Percentiles rank a stretch among this genome's conserved stretches.
Conservation (phyloP, 2,329 filamentous ascomycete species). For the Colletotrichum aenigma region DNA sequence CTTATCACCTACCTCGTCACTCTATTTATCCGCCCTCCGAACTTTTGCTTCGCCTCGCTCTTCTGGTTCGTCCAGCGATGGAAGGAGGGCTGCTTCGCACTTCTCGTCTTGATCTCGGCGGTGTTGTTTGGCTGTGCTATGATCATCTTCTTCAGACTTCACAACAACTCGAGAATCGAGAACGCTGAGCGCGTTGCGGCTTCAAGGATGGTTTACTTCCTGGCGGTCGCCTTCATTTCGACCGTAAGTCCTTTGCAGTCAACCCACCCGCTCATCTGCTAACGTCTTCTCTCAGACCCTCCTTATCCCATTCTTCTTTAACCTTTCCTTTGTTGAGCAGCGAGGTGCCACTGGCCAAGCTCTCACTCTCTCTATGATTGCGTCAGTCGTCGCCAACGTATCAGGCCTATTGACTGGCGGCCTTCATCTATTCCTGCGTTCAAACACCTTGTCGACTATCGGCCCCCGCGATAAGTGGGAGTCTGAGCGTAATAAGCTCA, state of each 20-base stretch:
- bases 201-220: constrained; percentile 73
- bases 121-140: constrained; percentile 55
- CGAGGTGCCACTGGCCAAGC: constrained; percentile 40
- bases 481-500: constrained; percentile 47
- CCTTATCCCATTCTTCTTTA: constrained; percentile 68
- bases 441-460: constrained; percentile 63
- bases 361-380: constrained; percentile 63
- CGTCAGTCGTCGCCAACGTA: constrained; percentile 68
- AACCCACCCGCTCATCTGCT: constrained; percentile 21
- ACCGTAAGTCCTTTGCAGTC: constrained; percentile 49
- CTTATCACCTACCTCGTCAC: constrained; percentile 65
- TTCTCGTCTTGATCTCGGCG: constrained; percentile 56
- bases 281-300: constrained; percentile 48
- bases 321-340: constrained; percentile 50
- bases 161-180: constrained; percentile 58
- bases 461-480: constrained; percentile 51
- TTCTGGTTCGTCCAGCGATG: constrained; percentile 71
- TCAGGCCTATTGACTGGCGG: constrained; percentile 69
- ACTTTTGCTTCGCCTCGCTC: constrained; percentile 70
- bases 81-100: constrained; percentile 58
- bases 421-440: constrained; percentile 70
- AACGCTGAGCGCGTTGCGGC: constrained; percentile 65
- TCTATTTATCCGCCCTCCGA: constrained; percentile 55
- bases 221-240: constrained; percentile 59
- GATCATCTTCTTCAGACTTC: constrained; percentile 62